These are phyloP conservation scores for Naganishia antarctica DNA, from an alignment of 768 basidiomycete genomes.

Conservation along the genomic window DNA sequence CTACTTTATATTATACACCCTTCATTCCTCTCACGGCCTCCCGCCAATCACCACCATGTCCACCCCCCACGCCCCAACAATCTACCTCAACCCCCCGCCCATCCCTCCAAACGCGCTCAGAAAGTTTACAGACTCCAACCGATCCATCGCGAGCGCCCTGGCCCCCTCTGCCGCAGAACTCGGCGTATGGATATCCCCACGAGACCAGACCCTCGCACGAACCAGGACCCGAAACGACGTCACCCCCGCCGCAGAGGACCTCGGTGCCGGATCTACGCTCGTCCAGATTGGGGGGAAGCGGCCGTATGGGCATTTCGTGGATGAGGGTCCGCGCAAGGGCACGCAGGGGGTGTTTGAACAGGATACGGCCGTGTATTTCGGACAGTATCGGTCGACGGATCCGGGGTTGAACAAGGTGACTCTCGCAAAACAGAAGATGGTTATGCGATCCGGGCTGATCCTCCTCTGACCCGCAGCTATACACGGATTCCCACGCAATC, in stretches of 20 bases:
- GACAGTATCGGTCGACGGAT: conserved; percentile 2
- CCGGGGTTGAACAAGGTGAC: conserved; percentile 22
- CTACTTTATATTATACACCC: neutral
- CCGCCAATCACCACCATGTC: neutral
- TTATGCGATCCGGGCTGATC: neutral
- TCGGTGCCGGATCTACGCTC: neutral
- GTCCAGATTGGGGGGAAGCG: conserved; percentile 15
- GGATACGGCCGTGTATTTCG: conserved; percentile 28
- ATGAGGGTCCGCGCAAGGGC: neutral
- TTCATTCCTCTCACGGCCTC: too few species aligned
- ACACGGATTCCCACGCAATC: conserved; percentile 25
- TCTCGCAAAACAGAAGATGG: neutral
- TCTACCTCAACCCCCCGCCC: conserved; percentile 24
- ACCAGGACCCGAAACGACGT: neutral
- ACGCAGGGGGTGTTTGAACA: conserved; percentile 20
- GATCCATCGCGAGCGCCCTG: conserved; percentile 17
- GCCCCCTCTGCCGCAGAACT: conserved; percentile 10
- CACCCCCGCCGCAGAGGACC: neutral
- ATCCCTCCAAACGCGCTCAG: conserved; percentile 17
- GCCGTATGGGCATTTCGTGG: conserved; percentile 1
- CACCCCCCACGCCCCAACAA: conserved; percentile 6
- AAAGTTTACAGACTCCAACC: conserved; percentile 22
- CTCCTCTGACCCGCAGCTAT: conserved; percentile 17
- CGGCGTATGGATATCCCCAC: conserved; percentile 20
- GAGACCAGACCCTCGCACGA: conserved; percentile 7